These are phyloP conservation scores for Kluyveromyces dobzhanskii DNA, from an alignment of 805 yeast species.

Conservation along the genomic window DNA sequence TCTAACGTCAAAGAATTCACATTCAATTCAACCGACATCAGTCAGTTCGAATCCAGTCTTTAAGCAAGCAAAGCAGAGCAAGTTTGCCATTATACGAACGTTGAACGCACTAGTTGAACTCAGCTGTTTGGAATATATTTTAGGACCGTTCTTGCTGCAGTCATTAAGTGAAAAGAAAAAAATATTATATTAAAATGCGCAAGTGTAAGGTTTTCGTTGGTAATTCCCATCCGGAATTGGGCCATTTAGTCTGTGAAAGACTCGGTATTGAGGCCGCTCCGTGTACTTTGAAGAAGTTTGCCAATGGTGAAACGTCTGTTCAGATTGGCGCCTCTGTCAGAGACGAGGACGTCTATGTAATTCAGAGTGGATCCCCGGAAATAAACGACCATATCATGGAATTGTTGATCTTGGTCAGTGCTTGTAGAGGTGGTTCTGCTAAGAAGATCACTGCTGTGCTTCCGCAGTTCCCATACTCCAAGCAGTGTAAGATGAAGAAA, in stretches of 20 bases:
- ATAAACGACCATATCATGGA: conserved; percentile 95
- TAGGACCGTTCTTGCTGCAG: too few species aligned
- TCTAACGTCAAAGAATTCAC: too few species aligned
- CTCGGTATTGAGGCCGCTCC: conserved; percentile 93
- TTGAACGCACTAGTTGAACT: too few species aligned
- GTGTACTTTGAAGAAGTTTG: conserved; percentile 81
- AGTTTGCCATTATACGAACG: too few species aligned
- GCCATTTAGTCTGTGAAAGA: conserved; percentile 79
- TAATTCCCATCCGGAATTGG: conserved; percentile 91
- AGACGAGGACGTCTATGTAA: conserved; percentile 93
- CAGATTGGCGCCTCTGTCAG: conserved; percentile 92
- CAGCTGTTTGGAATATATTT: too few species aligned
- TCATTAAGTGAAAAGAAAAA: too few species aligned
- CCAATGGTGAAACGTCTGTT: conserved; percentile 96
- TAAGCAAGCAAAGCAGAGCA: too few species aligned
- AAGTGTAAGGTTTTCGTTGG: conserved; percentile 97
- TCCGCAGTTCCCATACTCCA: conserved; percentile 95
- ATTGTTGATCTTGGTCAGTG: conserved; percentile 81
- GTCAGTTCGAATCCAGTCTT: too few species aligned
- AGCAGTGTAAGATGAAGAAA: conserved; percentile 96
- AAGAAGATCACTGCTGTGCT: conserved; percentile 90
- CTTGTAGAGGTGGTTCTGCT: conserved; percentile 98
- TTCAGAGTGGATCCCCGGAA: conserved; percentile 84
- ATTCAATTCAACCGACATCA: too few species aligned
- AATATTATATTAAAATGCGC: too few species aligned